Evolutionary conservation across 192 early-diverging fungal genomes (phyloP), one percentile per base, ranked within the genome.

Genomic region (Backusella circina): DNA sequence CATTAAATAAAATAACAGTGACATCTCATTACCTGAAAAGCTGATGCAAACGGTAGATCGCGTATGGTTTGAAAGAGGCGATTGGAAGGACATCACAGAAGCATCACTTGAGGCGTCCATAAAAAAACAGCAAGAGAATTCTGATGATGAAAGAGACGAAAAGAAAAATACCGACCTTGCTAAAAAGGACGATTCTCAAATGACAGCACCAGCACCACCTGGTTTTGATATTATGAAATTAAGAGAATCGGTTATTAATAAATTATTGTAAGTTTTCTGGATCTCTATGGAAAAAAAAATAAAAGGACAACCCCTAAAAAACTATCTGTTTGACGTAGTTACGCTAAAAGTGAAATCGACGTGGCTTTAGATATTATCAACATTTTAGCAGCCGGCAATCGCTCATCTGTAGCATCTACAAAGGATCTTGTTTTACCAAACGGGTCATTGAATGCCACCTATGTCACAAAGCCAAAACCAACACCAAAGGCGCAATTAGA

Each of bases 361-460:
- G 81, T 82, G 21, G 81, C 81, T 47, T 51, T 82, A 32, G 81
- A 82, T 70, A 77, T 82, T 3, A 82, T 82, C 38, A 82, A 82
- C 18, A 79, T 81, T 31, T 57, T 82, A 35, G 65, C 72, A 26
- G 66, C 77, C 1, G 65, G 65, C 5, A 78, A 73, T 1, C 65
- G 72, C 21, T 35, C 38, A 10, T 37, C 64, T 15, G 61, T 51
- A n/a, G 26, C 77, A 0, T 28, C 67, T 7, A 38, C 61, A 15
- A 81, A 81, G 4, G 71, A 78, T 66, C 44, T 82, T 38, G 81
- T 82, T 21, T 32, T 82, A 26, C 81, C 81, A 31, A 66, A 74
- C 6, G 77, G 75, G 5, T 61, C 81, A n/a, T 30, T 82, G 28
- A 75, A 75, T 26, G 77, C 81, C 3, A 82, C 81, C 3, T 82